Conservation (phyloP, 768 basidiomycete genomes). For the Leccinum uliginosum region DNA sequence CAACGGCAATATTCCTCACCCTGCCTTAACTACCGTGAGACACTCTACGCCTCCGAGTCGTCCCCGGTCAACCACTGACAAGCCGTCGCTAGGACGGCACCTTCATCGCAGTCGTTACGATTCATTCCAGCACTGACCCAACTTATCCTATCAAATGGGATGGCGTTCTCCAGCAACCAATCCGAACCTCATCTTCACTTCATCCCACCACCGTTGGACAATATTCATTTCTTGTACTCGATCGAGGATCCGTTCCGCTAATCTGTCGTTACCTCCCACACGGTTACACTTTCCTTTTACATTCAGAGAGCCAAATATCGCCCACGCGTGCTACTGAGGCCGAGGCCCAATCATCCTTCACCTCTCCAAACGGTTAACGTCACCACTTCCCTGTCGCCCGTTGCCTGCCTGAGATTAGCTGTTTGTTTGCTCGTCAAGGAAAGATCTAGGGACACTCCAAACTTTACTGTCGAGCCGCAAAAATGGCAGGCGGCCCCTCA, state of each 20-base stretch:
- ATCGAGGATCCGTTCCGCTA: neutral
- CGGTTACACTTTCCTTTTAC: constrained; percentile 4
- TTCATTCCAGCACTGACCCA: constrained; percentile 5
- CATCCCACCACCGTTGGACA: neutral
- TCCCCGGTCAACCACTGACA: neutral
- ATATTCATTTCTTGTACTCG: neutral
- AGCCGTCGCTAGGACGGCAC: neutral
- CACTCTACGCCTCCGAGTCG: constrained; percentile 1
- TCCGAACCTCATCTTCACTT: constrained; percentile 3
- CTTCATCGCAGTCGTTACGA: neutral
- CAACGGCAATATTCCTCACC: constrained; percentile 4
- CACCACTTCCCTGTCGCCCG: constrained; percentile 10
- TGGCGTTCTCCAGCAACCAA: neutral
- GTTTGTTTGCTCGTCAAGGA: neutral
- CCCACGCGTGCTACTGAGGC: neutral
- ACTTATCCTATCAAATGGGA: neutral
- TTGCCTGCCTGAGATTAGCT: constrained; percentile 9
- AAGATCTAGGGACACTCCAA: constrained; percentile 4
- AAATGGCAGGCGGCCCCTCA: neutral
- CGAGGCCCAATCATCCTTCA: neutral
- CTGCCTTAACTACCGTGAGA: constrained; percentile 6
- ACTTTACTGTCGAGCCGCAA: neutral
- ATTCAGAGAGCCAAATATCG: neutral
- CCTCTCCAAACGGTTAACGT: constrained; percentile 4
- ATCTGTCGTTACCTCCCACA: neutral